Base-by-base conservation (phyloP, 345 rosid genomes). In the Linum tenue region DNA sequence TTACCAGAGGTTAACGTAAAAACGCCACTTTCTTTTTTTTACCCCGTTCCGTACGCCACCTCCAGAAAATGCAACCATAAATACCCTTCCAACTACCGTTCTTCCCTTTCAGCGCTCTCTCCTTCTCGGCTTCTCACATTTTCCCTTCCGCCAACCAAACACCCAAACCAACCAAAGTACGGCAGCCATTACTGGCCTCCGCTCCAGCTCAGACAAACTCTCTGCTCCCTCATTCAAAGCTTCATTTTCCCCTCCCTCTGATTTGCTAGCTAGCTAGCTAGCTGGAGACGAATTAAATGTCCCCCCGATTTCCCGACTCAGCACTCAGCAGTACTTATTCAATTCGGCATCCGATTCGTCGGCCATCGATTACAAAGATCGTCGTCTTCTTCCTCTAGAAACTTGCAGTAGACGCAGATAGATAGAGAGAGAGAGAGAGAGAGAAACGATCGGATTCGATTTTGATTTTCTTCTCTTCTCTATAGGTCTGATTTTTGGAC, bases 11-110 rank as follows among this genome's bases (percentile, higher is more conserved):
- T 7, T 3, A 64, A 36, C 16, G 15, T 7, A 4, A 60, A 67
- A 67, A 12, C 38, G 35, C 8, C 56, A 41, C 56, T 35, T 57
- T 55, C 56, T 35, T 57, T 55, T 55, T 36, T 11, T 50, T 40
- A n/a, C 8, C 14, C 42, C 53, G 40, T 56, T 14, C 72, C 67
- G 70, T 66, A 48, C 73, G 16, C 5, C 11, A 17, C 37, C 39
- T 17, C 38, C 37, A 22, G 31, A 22, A 22, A 22, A 22, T 22
- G 31, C 17, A 2, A 12, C 60, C 78, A 77, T 81, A 79, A 79
- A 79, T 84, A 77, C 64, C 31, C 67, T 63, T 57, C 5, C 82
- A 75, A 72, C 82, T 0, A 72, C 77, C 68, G 1, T 53, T 71
- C 57, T 17, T 15, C 37, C 42, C 11, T 31, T 57, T 39, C 11